phyloP scores from a whole-genome alignment of 129 eudicot genomes.

The Rutidosis leptorrhynchoides region DNA sequence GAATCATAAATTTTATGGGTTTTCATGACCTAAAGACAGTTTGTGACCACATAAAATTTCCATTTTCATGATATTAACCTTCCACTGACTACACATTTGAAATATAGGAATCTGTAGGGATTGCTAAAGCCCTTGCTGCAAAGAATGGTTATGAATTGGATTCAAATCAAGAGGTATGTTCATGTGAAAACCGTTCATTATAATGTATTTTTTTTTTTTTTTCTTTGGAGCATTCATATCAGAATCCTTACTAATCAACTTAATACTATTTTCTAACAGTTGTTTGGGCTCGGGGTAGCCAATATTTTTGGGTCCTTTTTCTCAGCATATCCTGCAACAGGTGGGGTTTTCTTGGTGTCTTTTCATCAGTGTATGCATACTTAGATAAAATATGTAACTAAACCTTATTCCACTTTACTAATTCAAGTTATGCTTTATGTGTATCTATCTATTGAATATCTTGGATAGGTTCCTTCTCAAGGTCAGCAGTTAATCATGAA shows the following conservation, averaged over 20 bases:
- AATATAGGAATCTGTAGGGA: conserved; percentile 94
- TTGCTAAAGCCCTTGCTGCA: conserved; percentile 97
- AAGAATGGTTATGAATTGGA: conserved; percentile 96
- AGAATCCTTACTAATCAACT: conserved; percentile 11
- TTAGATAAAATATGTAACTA: not conserved
- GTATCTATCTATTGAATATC: conserved; percentile 23
- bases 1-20: not conserved
- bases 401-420: conserved; percentile 15
- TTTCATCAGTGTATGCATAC: not conserved
- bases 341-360: conserved; percentile 39
- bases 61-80: conserved; percentile 2
- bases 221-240: conserved; percentile 1
- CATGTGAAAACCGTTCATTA: not conserved
- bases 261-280: conserved; percentile 42
- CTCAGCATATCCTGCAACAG: conserved; percentile 91
- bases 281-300: conserved; percentile 98
- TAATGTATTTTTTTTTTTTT: conserved; percentile 7
- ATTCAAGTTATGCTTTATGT: conserved; percentile 7
- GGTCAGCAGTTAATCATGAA: conserved; percentile 97
- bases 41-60: not conserved
- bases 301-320: conserved; percentile 84
- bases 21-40: not conserved
- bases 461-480: conserved; percentile 84
- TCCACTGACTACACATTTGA: conserved; percentile 8
- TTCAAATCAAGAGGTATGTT: conserved; percentile 94